Percentiles rank a stretch among this genome's conserved stretches.
phyloP scores from a whole-genome alignment of 2,329 filamentous ascomycete genomes.

The Biscogniauxia mediterranea region DNA sequence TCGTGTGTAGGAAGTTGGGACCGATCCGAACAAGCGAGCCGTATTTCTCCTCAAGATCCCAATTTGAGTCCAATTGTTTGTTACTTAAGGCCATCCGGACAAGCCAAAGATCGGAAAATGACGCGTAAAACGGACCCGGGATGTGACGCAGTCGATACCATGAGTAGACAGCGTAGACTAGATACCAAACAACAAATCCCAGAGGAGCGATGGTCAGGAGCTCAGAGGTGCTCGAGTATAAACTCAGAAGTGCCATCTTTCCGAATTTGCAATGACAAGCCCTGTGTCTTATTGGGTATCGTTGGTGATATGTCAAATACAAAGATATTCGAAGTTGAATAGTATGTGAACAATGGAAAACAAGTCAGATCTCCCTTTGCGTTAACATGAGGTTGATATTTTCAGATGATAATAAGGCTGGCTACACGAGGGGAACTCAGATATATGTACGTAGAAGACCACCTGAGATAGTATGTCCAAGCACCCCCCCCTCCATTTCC shows the following conservation, averaged over 20 bases:
- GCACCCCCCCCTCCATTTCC: too few species aligned
- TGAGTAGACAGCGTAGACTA: slow-evolving; percentile 7
- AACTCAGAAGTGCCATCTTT: background rate
- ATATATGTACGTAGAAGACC: too few species aligned
- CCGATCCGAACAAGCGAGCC: slow-evolving; percentile 22
- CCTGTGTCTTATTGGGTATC: background rate
- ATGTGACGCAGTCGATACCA: slow-evolving; percentile 22
- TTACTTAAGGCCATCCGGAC: slow-evolving; percentile 7
- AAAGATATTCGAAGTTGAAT: background rate
- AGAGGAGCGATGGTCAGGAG: background rate
- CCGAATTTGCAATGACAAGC: background rate
- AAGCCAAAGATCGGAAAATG: slow-evolving; percentile 19
- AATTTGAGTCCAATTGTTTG: slow-evolving; percentile 3
- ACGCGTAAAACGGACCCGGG: slow-evolving; percentile 18
- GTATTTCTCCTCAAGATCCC: slow-evolving; percentile 10
- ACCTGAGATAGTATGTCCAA: too few species aligned
- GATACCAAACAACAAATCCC: background rate
- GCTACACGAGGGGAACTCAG: too few species aligned
- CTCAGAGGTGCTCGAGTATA: background rate
- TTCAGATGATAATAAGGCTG: too few species aligned
- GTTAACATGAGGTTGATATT: too few species aligned
- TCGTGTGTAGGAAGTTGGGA: slow-evolving; percentile 23
- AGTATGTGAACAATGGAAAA: too few species aligned
- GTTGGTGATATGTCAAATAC: slow-evolving; percentile 1
- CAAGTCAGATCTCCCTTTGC: too few species aligned